phyloP scores from a whole-genome alignment of 225 moss, liverwort and hornwort species.

The Polytrichum formosum region DNA sequence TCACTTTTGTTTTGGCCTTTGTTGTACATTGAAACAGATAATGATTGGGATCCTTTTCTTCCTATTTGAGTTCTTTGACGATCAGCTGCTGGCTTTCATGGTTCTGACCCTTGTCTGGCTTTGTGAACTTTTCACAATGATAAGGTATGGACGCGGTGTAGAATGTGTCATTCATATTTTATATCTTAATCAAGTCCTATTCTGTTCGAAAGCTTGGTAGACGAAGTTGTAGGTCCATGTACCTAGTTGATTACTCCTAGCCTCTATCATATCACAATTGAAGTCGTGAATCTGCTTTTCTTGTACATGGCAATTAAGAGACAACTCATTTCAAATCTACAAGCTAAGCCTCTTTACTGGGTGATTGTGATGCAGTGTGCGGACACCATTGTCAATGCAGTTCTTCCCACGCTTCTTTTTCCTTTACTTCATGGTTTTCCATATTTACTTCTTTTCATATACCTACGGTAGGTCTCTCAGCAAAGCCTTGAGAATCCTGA shows the following conservation, averaged over 20 bases:
- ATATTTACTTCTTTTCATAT: slow-evolving; percentile 74
- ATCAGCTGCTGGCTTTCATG: slow-evolving; percentile 72
- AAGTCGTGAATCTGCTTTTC: too few species aligned
- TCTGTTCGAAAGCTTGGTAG: too few species aligned
- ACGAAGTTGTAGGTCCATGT: too few species aligned
- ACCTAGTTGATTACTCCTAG: too few species aligned
- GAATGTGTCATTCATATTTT: too few species aligned
- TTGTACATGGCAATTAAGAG: too few species aligned
- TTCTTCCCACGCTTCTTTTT: slow-evolving; percentile 65
- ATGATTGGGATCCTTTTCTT: slow-evolving; percentile 79
- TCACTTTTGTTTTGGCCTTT: too few species aligned
- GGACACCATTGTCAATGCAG: slow-evolving; percentile 70
- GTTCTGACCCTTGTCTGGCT: slow-evolving; percentile 78
- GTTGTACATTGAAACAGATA: slow-evolving; percentile 41
- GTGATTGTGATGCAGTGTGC: slow-evolving; percentile 49
- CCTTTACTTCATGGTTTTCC: slow-evolving; percentile 63
- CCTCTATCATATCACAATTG: too few species aligned
- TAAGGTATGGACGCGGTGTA: slow-evolving; percentile 27
- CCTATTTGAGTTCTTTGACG: slow-evolving; percentile 76
- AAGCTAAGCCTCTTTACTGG: not conserved
- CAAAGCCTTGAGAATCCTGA: not conserved
- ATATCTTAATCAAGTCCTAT: too few species aligned
- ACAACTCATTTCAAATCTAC: too few species aligned
- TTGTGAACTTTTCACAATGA: slow-evolving; percentile 77
- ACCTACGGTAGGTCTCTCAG: slow-evolving; percentile 50